These are phyloP conservation scores for Chlorencoelia australis DNA, from an alignment of 2,329 filamentous ascomycete species.

Conservation along the genomic window DNA sequence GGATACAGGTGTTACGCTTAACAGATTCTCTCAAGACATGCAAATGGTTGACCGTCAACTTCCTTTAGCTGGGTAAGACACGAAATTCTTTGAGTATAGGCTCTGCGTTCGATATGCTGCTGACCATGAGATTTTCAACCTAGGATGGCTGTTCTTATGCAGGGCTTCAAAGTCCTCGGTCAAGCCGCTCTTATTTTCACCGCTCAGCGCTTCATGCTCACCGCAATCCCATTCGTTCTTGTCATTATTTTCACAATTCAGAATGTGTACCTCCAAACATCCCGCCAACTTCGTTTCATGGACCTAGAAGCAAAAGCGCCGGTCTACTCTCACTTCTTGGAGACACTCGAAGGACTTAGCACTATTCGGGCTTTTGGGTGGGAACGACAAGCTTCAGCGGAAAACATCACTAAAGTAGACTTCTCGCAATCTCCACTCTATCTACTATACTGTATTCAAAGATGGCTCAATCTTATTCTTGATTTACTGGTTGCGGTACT, in stretches of 20 bases:
- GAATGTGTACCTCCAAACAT: constrained; percentile 37
- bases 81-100: constrained; percentile 4
- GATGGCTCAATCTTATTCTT: constrained; percentile 41
- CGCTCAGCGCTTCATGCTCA: constrained; percentile 4
- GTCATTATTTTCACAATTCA: constrained; percentile 20
- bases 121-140: neutral
- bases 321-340: constrained; percentile 36
- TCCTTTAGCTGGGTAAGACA: constrained; percentile 10
- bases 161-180: constrained; percentile 1
- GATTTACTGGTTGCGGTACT: constrained; percentile 16
- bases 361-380: constrained; percentile 36
- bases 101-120: neutral
- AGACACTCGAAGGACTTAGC: constrained; percentile 34
- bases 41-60: constrained; percentile 21
- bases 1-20: constrained; percentile 12
- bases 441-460: constrained; percentile 44
- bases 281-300: constrained; percentile 36
- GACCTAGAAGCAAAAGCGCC: constrained; percentile 35
- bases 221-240: constrained; percentile 7
- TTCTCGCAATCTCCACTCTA: constrained; percentile 37
- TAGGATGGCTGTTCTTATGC: neutral
- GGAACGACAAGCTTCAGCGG: neutral
- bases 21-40: constrained; percentile 21
- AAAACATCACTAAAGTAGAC: neutral
- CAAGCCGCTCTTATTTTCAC: constrained; percentile 5